A percentile compares a stretch with the other conserved stretches of the same genome.
Conservation (phyloP, 495 filamentous ascomycete genomes). For the Delitschia confertaspora region DNA sequence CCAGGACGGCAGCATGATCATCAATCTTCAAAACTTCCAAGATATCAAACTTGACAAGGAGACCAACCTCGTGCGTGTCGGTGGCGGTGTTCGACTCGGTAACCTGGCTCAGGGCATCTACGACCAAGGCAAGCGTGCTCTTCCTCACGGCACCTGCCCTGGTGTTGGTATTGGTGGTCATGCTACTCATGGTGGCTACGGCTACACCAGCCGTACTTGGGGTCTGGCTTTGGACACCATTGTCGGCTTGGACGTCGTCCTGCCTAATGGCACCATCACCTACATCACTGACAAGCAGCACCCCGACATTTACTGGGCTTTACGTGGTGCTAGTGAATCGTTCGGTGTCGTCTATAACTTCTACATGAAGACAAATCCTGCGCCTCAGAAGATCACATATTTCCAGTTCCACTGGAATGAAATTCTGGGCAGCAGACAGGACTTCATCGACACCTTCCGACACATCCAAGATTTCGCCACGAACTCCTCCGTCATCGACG, state of each 20-base stretch:
- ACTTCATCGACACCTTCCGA: slow-evolving; percentile 22
- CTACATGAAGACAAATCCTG: slow-evolving; percentile 49
- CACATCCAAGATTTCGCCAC: slow-evolving; percentile 26
- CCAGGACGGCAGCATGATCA: slow-evolving; percentile 46
- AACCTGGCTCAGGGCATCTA: slow-evolving; percentile 52
- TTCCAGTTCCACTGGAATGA: slow-evolving; percentile 32
- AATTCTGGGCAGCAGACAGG: slow-evolving; percentile 4
- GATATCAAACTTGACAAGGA: slow-evolving; percentile 42
- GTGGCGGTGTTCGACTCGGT: slow-evolving; percentile 53
- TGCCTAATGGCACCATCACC: slow-evolving; percentile 49
- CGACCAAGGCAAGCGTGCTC: slow-evolving; percentile 52
- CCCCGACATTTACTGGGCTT: slow-evolving; percentile 41
- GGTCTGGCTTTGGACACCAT: slow-evolving; percentile 59
- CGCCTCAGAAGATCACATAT: slow-evolving; percentile 43
- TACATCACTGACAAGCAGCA: slow-evolving; percentile 31
- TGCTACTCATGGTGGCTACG: slow-evolving; percentile 61
- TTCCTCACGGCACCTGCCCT: slow-evolving; percentile 59
- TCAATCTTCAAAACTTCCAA: slow-evolving; percentile 48
- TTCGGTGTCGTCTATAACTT: slow-evolving; percentile 60
- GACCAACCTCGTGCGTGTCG: slow-evolving; percentile 54
- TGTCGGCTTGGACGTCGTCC: slow-evolving; percentile 51
- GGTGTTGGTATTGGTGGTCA: slow-evolving; percentile 67
- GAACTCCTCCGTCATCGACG: slow-evolving; percentile 23
- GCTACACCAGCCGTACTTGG: slow-evolving; percentile 52
- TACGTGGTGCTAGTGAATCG: slow-evolving; percentile 52